Evolutionary conservation across 176 grass and related monocot genomes (phyloP).

Genomic region (Hsuehochloa calcarea): DNA sequence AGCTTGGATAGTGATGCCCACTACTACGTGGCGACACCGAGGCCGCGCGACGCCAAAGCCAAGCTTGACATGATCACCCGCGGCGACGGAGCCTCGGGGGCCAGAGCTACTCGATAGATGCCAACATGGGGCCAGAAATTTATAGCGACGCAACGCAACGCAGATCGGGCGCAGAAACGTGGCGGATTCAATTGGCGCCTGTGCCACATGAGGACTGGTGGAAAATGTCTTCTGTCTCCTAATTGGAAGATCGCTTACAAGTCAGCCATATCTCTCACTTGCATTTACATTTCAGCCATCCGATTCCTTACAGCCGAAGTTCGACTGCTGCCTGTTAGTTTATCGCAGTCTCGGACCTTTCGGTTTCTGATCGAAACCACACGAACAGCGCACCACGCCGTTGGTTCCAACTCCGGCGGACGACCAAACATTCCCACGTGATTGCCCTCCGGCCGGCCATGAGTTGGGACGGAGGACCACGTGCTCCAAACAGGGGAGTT

Average conservation of each 20-base stretch:
- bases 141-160: background rate
- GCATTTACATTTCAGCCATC: background rate
- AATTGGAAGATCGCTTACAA: background rate
- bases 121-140: background rate
- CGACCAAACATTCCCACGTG: background rate
- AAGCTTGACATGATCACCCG: background rate
- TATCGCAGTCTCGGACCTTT: background rate
- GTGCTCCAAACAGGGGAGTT: background rate
- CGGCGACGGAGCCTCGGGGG: background rate
- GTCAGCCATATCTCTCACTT: background rate
- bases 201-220: background rate
- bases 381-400: background rate
- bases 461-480: background rate
- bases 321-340: background rate
- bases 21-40: background rate
- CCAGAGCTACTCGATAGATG: background rate
- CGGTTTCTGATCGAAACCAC: background rate
- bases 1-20: background rate
- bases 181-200: background rate
- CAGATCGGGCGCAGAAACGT: background rate
- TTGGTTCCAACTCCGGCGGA: background rate
- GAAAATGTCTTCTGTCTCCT: background rate
- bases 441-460: background rate
- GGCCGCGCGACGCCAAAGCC: background rate
- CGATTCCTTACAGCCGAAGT: background rate